Evolutionary conservation across 306 rosid species (phyloP).

Genomic region (Notholithocarpus densiflorus): DNA sequence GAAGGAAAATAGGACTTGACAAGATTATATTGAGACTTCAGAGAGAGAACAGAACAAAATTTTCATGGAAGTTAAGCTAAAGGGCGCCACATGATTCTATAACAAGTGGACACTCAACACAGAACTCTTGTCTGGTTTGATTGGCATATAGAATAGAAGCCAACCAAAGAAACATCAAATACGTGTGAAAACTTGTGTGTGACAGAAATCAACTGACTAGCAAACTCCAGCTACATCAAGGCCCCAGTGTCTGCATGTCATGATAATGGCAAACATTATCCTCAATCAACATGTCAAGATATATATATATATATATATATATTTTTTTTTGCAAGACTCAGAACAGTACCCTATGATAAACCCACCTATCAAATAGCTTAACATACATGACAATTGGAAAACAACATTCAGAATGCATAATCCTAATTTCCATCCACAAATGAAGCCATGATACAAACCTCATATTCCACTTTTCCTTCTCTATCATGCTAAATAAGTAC

Average conservation of each 20-base stretch:
- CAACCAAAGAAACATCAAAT: background rate
- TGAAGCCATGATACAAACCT: background rate
- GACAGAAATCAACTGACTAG: background rate
- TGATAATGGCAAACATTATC: background rate
- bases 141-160: background rate
- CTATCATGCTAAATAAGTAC: background rate
- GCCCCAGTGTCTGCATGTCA: background rate
- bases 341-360: background rate
- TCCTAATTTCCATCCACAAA: background rate
- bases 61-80: background rate
- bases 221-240: background rate
- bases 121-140: conserved; percentile 6
- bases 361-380: background rate
- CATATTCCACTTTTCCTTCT: background rate
- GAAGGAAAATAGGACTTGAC: background rate
- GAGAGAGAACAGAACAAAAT: background rate
- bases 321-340: background rate
- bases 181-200: background rate
- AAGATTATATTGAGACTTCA: background rate
- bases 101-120: background rate
- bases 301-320: too few species aligned
- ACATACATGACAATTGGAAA: background rate
- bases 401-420: background rate
- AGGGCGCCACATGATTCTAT: background rate
- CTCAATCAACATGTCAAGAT: background rate